Conservation (phyloP, 148 eudicot genomes). For the Rhododendron simsii region DNA sequence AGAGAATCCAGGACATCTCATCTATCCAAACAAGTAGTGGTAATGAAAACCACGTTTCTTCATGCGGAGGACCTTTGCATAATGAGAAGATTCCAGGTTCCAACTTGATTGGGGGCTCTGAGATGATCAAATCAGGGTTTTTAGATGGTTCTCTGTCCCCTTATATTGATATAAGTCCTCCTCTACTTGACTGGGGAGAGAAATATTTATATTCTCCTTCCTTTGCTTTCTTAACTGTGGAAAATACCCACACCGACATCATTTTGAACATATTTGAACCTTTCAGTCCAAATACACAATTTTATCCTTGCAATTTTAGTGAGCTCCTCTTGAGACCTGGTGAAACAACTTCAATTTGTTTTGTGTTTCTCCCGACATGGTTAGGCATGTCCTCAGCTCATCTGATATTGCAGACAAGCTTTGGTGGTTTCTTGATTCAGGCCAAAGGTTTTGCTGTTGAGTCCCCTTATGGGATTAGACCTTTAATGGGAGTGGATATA, state of each 20-base stretch:
- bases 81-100: conserved; percentile 20
- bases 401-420: conserved; percentile 72
- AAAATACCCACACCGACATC: conserved; percentile 47
- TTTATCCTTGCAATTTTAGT: conserved; percentile 72
- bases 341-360: conserved; percentile 55
- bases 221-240: conserved; percentile 45
- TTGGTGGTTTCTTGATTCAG: conserved; percentile 71
- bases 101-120: conserved; percentile 26
- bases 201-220: conserved; percentile 57
- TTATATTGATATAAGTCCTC: conserved; percentile 51
- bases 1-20: conserved; percentile 30
- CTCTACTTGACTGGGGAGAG: conserved; percentile 71
- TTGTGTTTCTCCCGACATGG: conserved; percentile 60
- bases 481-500: conserved; percentile 40
- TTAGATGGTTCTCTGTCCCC: conserved; percentile 38
- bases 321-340: conserved; percentile 67
- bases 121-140: conserved; percentile 33
- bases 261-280: conserved; percentile 50
- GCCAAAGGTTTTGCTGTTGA: conserved; percentile 67
- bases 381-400: conserved; percentile 71
- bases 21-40: conserved; percentile 13
- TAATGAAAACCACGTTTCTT: conserved; percentile 29
- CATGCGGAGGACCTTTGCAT: conserved; percentile 36
- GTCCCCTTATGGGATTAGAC: conserved; percentile 54
- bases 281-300: conserved; percentile 71